Evolutionary conservation across 2,329 filamentous ascomycete genomes (phyloP).

Genomic region (Curvularia lunata): DNA sequence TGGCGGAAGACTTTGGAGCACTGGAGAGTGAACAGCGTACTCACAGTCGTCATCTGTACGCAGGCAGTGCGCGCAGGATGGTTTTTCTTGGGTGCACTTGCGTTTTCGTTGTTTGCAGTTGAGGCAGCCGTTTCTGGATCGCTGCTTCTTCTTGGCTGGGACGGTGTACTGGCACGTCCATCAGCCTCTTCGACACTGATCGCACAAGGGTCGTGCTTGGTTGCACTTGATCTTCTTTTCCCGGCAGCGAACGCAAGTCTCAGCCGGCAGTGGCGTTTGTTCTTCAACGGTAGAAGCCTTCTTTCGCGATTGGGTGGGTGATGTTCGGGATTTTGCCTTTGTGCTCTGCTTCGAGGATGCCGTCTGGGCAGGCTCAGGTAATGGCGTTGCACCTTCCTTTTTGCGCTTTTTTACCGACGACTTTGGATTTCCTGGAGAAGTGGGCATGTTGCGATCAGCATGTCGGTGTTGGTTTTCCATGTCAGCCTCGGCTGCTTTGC

Average conservation of each 20-base stretch:
- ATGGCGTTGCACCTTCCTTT: constrained; percentile 16
- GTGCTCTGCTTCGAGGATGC: constrained; percentile 25
- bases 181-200: constrained; percentile 37
- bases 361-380: constrained; percentile 12
- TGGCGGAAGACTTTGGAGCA: background rate
- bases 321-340: constrained; percentile 23
- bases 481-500: constrained; percentile 24
- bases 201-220: constrained; percentile 38
- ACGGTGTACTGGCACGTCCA: constrained; percentile 41
- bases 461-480: constrained; percentile 19
- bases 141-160: constrained; percentile 28
- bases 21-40: constrained; percentile 32
- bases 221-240: constrained; percentile 45
- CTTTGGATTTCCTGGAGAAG: constrained; percentile 26
- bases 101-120: constrained; percentile 40
- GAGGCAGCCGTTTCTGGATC: constrained; percentile 40
- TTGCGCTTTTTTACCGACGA: constrained; percentile 29
- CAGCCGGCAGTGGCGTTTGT: constrained; percentile 17
- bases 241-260: constrained; percentile 29
- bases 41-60: constrained; percentile 38
- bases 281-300: constrained; percentile 13
- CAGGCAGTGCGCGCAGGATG: constrained; percentile 38
- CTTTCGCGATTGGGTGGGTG: constrained; percentile 25
- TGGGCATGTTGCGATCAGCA: constrained; percentile 31
- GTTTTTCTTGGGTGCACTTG: constrained; percentile 43